These are phyloP conservation scores for Corymbia maculata DNA, from an alignment of 345 rosid genomes.

Conservation along the genomic window DNA sequence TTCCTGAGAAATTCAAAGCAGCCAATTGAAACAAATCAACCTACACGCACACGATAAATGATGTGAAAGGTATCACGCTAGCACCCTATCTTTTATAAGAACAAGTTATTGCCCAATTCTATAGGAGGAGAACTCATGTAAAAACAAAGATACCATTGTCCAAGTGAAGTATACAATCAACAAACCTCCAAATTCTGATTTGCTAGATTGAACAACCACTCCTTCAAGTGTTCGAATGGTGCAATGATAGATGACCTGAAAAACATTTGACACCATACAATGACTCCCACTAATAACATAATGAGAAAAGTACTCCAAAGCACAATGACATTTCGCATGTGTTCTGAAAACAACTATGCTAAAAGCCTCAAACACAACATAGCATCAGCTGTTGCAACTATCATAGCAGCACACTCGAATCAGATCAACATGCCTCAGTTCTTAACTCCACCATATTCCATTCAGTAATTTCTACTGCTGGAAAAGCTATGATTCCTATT, in stretches of 20 bases:
- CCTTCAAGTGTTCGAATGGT: conserved; percentile 83
- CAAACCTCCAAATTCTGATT: conserved; percentile 76
- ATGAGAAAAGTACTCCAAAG: neutral
- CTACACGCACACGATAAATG: neutral
- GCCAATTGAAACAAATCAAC: neutral
- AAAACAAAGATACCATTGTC: neutral
- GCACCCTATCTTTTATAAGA: neutral
- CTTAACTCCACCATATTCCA: neutral
- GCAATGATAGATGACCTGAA: conserved; percentile 75
- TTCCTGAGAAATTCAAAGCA: neutral
- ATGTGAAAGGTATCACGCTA: neutral
- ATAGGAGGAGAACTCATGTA: neutral
- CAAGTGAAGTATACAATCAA: neutral
- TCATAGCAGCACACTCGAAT: neutral
- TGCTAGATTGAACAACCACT: conserved; percentile 69
- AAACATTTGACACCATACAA: neutral
- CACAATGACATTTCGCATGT: neutral
- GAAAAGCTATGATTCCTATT: neutral
- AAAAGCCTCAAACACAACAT: neutral
- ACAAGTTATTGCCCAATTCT: neutral
- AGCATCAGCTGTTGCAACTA: neutral
- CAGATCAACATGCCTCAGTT: neutral
- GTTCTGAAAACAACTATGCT: neutral
- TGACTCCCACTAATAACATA: neutral
- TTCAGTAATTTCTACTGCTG: neutral